Evolutionary conservation across 1,139 yeast genomes (phyloP).

Genomic region (Entelexis paramagnoliae): DNA sequence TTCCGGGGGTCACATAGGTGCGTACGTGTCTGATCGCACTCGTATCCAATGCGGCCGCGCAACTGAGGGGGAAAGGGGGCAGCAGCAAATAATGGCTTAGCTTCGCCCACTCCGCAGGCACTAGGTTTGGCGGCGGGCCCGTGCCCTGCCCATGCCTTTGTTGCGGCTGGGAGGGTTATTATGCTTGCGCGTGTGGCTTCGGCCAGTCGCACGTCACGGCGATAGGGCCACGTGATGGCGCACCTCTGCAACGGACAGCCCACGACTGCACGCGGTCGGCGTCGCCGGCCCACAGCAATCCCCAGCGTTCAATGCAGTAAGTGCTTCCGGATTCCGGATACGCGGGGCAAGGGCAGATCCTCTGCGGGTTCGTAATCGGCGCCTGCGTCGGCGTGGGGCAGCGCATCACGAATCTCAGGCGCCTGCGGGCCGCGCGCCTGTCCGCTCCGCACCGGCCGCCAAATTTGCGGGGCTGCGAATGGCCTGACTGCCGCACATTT

Average conservation of each 20-base stretch:
- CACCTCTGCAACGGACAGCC: too few relatives aligned
- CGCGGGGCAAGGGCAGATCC: background rate
- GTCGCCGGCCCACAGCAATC: background rate
- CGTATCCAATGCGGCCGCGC: too few relatives aligned
- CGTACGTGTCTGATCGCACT: too few relatives aligned
- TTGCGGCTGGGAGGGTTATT: background rate
- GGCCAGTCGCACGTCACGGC: background rate
- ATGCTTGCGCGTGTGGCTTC: background rate
- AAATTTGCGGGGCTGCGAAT: too few relatives aligned
- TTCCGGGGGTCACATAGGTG: too few relatives aligned
- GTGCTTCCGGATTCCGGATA: background rate
- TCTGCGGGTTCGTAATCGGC: background rate
- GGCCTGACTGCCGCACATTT: too few relatives aligned
- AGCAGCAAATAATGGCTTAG: background rate
- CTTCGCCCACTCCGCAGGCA: background rate
- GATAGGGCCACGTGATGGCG: background rate
- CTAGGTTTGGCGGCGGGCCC: background rate
- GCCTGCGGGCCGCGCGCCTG: too few relatives aligned
- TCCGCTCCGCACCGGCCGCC: too few relatives aligned
- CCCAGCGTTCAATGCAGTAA: background rate
- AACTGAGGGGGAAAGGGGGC: background rate
- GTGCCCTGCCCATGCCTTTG: background rate
- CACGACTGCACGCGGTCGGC: too few relatives aligned
- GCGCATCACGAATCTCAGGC: too few relatives aligned
- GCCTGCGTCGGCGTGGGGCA: background rate